These are phyloP conservation scores for Morella rubra DNA, from an alignment of 306 rosid species.

Conservation along the genomic window DNA sequence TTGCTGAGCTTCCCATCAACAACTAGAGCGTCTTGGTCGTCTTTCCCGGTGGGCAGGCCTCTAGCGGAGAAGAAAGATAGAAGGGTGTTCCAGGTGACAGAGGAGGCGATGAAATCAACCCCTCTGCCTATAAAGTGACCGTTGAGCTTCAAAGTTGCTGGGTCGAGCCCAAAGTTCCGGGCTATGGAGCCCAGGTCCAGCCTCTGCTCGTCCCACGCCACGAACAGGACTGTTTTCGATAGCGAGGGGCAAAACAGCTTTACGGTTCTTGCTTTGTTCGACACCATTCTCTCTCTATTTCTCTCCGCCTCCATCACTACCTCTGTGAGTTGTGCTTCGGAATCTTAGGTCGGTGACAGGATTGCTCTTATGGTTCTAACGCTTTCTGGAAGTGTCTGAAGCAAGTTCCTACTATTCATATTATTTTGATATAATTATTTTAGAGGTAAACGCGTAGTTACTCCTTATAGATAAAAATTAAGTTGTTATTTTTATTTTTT, in stretches of 20 bases:
- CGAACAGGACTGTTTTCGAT: slow-evolving; percentile 32
- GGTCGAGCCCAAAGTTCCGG: slow-evolving; percentile 54
- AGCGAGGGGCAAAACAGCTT: slow-evolving; percentile 58
- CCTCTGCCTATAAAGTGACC: slow-evolving; percentile 78
- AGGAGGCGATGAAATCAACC: slow-evolving; percentile 52
- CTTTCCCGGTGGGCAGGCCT: slow-evolving; percentile 55
- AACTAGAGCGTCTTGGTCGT: slow-evolving; percentile 35
- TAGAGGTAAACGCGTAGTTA: too few relatives aligned
- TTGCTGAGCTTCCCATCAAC: slow-evolving; percentile 62
- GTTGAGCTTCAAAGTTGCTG: slow-evolving; percentile 68
- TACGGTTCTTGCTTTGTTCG: slow-evolving; percentile 34
- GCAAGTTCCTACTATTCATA: not conserved
- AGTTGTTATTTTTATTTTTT: too few relatives aligned
- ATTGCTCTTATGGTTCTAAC: slow-evolving; percentile 25
- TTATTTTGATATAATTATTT: too few relatives aligned
- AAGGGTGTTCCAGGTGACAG: slow-evolving; percentile 74
- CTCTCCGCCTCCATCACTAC: not conserved
- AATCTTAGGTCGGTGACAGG: not conserved
- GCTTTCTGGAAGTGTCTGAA: slow-evolving; percentile 38
- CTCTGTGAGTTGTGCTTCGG: not conserved
- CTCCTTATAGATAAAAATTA: too few relatives aligned
- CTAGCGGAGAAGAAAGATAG: slow-evolving; percentile 71
- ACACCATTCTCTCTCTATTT: slow-evolving; percentile 4
- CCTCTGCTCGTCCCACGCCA: slow-evolving; percentile 42
- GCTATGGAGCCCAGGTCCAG: slow-evolving; percentile 77